phyloP scores from a whole-genome alignment of 345 rosid genomes.

The Dovyalis caffra region DNA sequence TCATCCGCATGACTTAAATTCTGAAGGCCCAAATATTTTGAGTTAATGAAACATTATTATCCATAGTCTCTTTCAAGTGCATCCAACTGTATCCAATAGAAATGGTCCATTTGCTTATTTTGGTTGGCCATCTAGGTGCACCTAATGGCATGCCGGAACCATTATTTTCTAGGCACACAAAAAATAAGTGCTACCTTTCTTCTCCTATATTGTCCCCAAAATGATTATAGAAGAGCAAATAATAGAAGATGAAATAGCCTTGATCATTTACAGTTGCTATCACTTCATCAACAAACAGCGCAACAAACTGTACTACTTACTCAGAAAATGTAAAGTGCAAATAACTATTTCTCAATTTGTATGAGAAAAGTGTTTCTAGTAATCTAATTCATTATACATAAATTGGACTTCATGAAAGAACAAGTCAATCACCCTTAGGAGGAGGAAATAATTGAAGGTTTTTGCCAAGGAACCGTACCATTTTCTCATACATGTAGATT shows the following conservation, averaged over 20 bases:
- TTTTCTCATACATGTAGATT: slow-evolving; percentile 71
- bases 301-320: neutral
- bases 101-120: neutral
- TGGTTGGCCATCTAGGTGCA: neutral
- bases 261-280: too few species aligned
- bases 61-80: neutral
- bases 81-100: neutral
- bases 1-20: neutral
- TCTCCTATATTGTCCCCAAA: too few species aligned
- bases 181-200: too few species aligned
- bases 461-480: slow-evolving; percentile 47
- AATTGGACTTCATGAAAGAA: neutral
- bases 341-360: neutral
- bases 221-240: too few species aligned
- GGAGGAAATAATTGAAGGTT: neutral
- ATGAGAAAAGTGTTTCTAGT: neutral
- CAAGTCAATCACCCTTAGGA: neutral
- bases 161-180: too few species aligned
- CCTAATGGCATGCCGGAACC: neutral
- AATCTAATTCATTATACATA: neutral
- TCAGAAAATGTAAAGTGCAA: neutral
- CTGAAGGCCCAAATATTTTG: neutral
- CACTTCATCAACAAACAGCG: too few species aligned
- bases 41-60: neutral
- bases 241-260: too few species aligned